Percentiles rank a stretch among this genome's conserved stretches.
Conservation (phyloP, 1,284 basidiomycete genomes). For the Caloboletus firmus region DNA sequence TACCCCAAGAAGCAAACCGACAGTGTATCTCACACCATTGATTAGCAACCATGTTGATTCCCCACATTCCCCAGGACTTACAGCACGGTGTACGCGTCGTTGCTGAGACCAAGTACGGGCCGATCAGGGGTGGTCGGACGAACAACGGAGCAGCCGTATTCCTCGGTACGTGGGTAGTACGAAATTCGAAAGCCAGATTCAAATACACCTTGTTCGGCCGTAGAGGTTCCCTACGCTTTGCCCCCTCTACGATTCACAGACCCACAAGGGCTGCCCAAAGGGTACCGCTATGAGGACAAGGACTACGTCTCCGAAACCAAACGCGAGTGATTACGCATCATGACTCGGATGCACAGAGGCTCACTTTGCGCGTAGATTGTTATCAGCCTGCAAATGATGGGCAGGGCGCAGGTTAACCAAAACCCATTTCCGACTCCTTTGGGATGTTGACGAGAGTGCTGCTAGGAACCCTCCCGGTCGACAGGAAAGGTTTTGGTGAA, state of each 20-base stretch:
- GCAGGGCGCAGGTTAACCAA: slow-evolving; percentile 48
- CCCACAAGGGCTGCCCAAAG: slow-evolving; percentile 52
- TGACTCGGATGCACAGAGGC: neutral
- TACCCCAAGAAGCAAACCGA: neutral
- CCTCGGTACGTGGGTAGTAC: slow-evolving; percentile 49
- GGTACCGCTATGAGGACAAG: slow-evolving; percentile 55
- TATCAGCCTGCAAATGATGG: slow-evolving; percentile 65
- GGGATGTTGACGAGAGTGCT: neutral
- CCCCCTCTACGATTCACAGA: slow-evolving; percentile 64
- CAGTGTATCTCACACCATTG: neutral
- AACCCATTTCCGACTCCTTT: neutral
- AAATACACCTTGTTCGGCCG: neutral
- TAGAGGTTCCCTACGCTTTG: slow-evolving; percentile 74
- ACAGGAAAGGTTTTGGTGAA: slow-evolving; percentile 63
- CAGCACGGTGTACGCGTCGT: slow-evolving; percentile 42
- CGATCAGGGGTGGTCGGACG: slow-evolving; percentile 56
- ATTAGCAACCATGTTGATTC: slow-evolving; percentile 6
- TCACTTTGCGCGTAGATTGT: slow-evolving; percentile 42
- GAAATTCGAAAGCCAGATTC: neutral
- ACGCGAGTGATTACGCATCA: slow-evolving; percentile 44
- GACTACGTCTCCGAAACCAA: slow-evolving; percentile 61
- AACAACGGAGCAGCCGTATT: slow-evolving; percentile 60
- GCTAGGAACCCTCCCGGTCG: slow-evolving; percentile 43
- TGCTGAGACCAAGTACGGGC: slow-evolving; percentile 55
- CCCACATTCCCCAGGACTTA: slow-evolving; percentile 54